Percentiles rank a stretch among this genome's conserved stretches.
These are phyloP conservation scores for Mortierella sp. DNA, from an alignment of 371 early-diverging fungal species.

Conservation along the genomic window DNA sequence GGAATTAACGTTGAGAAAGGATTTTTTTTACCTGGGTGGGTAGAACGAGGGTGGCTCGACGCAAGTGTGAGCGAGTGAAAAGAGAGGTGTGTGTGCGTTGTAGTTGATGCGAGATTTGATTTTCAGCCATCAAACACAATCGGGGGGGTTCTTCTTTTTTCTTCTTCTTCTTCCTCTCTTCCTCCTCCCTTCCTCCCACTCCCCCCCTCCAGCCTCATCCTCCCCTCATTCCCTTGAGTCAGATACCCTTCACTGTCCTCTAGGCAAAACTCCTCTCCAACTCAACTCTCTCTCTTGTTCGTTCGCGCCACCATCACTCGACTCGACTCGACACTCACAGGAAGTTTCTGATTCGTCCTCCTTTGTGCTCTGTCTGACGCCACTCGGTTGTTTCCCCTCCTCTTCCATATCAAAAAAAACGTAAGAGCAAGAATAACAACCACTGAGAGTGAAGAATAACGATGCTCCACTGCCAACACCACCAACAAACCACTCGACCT, in stretches of 20 bases:
- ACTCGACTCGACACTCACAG: background rate
- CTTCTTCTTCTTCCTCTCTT: constrained; percentile 17
- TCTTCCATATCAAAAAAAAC: background rate
- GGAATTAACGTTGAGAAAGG: background rate
- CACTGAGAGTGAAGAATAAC: background rate
- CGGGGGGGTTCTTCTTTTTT: constrained; percentile 17
- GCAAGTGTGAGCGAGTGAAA: background rate
- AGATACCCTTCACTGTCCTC: constrained; percentile 4
- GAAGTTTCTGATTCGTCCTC: constrained; percentile 21
- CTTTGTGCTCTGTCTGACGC: constrained; percentile 4
- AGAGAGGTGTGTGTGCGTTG: background rate
- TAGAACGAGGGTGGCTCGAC: background rate
- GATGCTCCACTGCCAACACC: background rate
- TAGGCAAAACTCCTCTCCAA: background rate
- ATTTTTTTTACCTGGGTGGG: background rate
- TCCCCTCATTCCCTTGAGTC: constrained; percentile 1
- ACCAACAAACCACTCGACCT: background rate
- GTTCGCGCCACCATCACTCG: constrained; percentile 9
- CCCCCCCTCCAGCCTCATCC: constrained; percentile 24
- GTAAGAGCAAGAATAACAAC: background rate
- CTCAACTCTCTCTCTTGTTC: background rate
- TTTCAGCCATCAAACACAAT: background rate
- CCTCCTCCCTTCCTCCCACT: constrained; percentile 10
- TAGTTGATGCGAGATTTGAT: background rate
- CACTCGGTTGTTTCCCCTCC: constrained; percentile 9